Evolutionary conservation across 2,329 filamentous ascomycete species (phyloP).

Genomic region (Lasiodiplodia sp.): DNA sequence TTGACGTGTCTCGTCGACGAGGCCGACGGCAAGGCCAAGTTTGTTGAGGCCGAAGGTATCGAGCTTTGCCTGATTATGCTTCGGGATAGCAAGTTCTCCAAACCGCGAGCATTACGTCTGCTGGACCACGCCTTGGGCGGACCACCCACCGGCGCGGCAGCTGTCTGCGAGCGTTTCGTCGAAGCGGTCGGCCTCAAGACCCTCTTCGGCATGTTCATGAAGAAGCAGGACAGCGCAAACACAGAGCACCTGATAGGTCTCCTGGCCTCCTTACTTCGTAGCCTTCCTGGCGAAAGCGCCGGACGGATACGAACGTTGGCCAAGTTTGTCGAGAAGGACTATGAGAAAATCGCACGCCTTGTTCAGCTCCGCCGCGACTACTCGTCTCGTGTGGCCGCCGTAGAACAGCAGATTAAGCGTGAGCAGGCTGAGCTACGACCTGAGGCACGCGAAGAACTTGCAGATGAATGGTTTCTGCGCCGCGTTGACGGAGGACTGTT

Average conservation of each 20-base stretch:
- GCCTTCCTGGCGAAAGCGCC: conserved; percentile 78
- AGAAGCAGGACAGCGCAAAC: conserved; percentile 71
- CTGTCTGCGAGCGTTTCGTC: conserved; percentile 78
- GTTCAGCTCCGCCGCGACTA: conserved; percentile 76
- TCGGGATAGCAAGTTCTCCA: conserved; percentile 85
- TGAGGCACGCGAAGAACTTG: conserved; percentile 67
- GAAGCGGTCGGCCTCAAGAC: conserved; percentile 86
- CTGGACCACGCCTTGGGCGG: conserved; percentile 76
- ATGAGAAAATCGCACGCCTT: conserved; percentile 81
- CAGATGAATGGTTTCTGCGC: conserved; percentile 73
- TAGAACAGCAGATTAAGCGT: conserved; percentile 68
- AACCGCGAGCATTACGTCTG: conserved; percentile 76
- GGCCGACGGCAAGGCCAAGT: conserved; percentile 75
- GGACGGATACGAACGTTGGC: conserved; percentile 83
- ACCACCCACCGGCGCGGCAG: conserved; percentile 36
- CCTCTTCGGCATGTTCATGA: conserved; percentile 87
- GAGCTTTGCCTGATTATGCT: conserved; percentile 94
- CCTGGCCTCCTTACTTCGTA: conserved; percentile 81
- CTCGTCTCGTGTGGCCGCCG: conserved; percentile 64
- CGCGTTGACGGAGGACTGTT: conserved; percentile 86
- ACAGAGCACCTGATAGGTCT: conserved; percentile 85
- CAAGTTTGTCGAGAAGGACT: conserved; percentile 95
- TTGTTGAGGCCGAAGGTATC: conserved; percentile 88
- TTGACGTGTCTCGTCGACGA: conserved; percentile 83
- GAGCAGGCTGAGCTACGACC: conserved; percentile 67